These are phyloP conservation scores for Scedosporium aurantiacum DNA, from an alignment of 2,329 filamentous ascomycete species.

Conservation along the genomic window DNA sequence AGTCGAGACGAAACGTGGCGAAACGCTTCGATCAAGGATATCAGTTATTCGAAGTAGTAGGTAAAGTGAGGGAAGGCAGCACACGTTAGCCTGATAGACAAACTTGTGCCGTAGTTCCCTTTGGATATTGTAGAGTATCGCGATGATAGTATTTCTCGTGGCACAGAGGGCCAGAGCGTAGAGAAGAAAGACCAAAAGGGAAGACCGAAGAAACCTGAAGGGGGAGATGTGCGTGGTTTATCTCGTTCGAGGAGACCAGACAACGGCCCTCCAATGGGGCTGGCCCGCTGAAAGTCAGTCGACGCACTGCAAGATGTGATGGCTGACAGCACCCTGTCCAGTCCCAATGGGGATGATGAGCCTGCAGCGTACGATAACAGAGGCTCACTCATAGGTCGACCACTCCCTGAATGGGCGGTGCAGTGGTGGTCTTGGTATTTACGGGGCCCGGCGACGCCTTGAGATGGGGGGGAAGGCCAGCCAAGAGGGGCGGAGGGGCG, in stretches of 20 bases:
- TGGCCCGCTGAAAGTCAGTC: background rate
- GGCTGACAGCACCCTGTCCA: slow-evolving; percentile 1
- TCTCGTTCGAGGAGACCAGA: slow-evolving; percentile 3
- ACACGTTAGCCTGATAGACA: background rate
- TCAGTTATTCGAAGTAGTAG: background rate
- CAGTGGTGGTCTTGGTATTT: background rate
- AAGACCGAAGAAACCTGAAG: background rate
- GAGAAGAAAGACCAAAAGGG: slow-evolving; percentile 2
- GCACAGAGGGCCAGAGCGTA: slow-evolving; percentile 1
- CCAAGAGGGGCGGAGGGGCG: background rate
- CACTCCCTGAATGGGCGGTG: background rate
- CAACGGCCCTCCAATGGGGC: background rate
- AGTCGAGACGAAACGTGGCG: background rate
- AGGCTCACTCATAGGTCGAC: background rate
- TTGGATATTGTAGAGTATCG: background rate
- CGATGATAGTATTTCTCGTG: slow-evolving; percentile 3
- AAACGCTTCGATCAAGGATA: background rate
- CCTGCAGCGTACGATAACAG: background rate
- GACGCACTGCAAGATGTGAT: slow-evolving; percentile 3
- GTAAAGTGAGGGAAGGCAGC: background rate
- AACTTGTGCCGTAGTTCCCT: background rate
- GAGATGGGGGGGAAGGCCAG: background rate
- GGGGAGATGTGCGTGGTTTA: slow-evolving; percentile 3
- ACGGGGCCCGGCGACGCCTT: background rate
- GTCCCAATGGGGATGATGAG: slow-evolving; percentile 3